Evolutionary conservation across 768 basidiomycete species (phyloP).

Genomic region (Xanthoconium stramineum): DNA sequence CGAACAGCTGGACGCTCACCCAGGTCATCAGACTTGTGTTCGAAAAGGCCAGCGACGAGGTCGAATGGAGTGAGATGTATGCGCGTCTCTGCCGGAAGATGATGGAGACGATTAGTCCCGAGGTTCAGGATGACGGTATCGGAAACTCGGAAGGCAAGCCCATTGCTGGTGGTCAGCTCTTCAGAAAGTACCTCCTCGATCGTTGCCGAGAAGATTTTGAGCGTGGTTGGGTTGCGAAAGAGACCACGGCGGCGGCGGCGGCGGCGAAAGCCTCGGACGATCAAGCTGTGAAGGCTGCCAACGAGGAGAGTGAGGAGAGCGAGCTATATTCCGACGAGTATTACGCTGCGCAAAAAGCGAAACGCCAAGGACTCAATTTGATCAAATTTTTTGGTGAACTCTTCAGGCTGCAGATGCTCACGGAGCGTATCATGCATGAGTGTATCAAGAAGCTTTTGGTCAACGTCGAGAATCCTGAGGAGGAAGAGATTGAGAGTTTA

Average conservation of each 20-base stretch:
- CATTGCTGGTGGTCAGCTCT: slow-evolving; percentile 90
- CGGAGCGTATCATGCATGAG: slow-evolving; percentile 97
- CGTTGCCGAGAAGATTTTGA: slow-evolving; percentile 98
- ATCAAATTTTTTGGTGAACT: slow-evolving; percentile 98
- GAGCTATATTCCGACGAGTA: slow-evolving; percentile 94
- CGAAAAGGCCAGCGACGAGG: slow-evolving; percentile 96
- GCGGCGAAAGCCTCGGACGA: slow-evolving; percentile 84
- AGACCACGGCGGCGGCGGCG: slow-evolving; percentile 85
- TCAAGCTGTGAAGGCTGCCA: slow-evolving; percentile 68
- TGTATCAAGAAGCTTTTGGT: slow-evolving; percentile 94
- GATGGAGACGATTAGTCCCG: slow-evolving; percentile 82
- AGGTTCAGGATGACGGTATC: slow-evolving; percentile 88
- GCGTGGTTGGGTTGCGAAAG: slow-evolving; percentile 89
- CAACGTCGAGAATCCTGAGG: slow-evolving; percentile 93
- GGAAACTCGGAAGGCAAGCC: slow-evolving; percentile 78
- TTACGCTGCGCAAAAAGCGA: slow-evolving; percentile 94
- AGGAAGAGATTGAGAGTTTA: slow-evolving; percentile 95
- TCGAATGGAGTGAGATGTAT: slow-evolving; percentile 96
- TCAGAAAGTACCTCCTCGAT: slow-evolving; percentile 97
- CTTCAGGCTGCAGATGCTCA: slow-evolving; percentile 98
- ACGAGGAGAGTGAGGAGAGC: slow-evolving; percentile 57
- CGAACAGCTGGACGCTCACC: slow-evolving; percentile 89
- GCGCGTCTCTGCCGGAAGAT: slow-evolving; percentile 86
- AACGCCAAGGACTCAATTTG: slow-evolving; percentile 93
- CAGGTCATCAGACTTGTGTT: slow-evolving; percentile 96